Conservation (phyloP, 2,329 filamentous ascomycete genomes). For the Magnaporthales sp. region DNA sequence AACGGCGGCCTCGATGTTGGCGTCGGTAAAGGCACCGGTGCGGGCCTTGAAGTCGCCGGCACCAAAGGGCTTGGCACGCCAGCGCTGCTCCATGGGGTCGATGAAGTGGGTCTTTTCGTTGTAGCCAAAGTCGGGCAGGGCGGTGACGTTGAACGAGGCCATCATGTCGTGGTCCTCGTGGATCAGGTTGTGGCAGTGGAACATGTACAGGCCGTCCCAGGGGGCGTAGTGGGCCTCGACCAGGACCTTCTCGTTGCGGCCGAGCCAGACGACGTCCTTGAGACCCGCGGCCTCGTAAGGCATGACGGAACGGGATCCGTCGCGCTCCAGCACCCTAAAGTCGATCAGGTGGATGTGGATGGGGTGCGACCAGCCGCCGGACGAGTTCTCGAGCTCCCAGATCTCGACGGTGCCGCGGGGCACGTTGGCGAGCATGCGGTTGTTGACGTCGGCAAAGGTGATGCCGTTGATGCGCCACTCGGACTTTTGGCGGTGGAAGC, state of each 20-base stretch:
- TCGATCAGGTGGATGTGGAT: conserved; percentile 52
- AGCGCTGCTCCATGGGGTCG: conserved; percentile 27
- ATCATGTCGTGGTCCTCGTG: conserved; percentile 39
- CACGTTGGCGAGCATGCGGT: conserved; percentile 39
- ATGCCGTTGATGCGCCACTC: conserved; percentile 44
- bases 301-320: conserved; percentile 28
- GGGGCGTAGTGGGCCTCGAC: conserved; percentile 43
- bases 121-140: conserved; percentile 28
- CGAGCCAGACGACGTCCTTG: conserved; percentile 51
- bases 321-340: conserved; percentile 42
- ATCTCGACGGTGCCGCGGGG: conserved; percentile 36
- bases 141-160: conserved; percentile 34
- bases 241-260: conserved; percentile 36
- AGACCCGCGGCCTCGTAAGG: conserved; percentile 45
- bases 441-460: conserved; percentile 33
- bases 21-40: conserved; percentile 14
- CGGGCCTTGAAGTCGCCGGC: conserved; percentile 15
- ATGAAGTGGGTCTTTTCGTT: conserved; percentile 22
- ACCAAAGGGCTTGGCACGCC: conserved; percentile 20
- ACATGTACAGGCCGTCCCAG: conserved; percentile 43
- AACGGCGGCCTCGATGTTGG: conserved; percentile 15
- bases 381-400: conserved; percentile 40
- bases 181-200: conserved; percentile 37
- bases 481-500: conserved; percentile 32
- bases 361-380: conserved; percentile 42